A percentile compares a stretch with the other conserved stretches of the same genome.
Evolutionary conservation across 306 rosid species (phyloP).

Genomic region (Castanea sativa): DNA sequence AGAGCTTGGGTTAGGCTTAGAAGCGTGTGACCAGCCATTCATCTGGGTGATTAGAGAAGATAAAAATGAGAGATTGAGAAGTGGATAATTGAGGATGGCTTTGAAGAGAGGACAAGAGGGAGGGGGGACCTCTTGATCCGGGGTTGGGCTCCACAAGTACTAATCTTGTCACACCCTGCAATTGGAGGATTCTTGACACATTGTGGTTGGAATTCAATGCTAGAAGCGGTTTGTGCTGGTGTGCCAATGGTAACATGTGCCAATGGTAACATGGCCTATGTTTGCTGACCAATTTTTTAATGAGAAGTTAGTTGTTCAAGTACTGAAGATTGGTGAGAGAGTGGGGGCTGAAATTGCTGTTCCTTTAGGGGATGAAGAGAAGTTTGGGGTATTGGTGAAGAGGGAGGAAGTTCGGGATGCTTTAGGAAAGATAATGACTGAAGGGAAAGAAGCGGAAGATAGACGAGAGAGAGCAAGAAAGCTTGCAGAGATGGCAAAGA

Average conservation of each 20-base stretch:
- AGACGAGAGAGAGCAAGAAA: constrained; percentile 30
- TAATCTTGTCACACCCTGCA: constrained; percentile 51
- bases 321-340: constrained; percentile 22
- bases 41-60: constrained; percentile 61
- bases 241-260: constrained; percentile 61
- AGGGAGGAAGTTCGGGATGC: constrained; percentile 17
- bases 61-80: constrained; percentile 30
- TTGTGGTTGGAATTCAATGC: constrained; percentile 73
- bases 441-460: constrained; percentile 21
- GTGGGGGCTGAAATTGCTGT: constrained; percentile 5
- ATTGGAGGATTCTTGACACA: constrained; percentile 57
- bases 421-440: constrained; percentile 12
- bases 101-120: constrained; percentile 44
- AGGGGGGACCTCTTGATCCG: constrained; percentile 54
- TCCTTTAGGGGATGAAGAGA: background rate
- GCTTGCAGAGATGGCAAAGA: constrained; percentile 30
- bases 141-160: constrained; percentile 76
- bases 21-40: constrained; percentile 54
- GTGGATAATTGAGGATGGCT: constrained; percentile 40
- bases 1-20: constrained; percentile 58
- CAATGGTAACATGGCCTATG: constrained; percentile 62
- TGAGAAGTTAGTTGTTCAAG: constrained; percentile 30
- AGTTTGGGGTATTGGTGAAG: constrained; percentile 14
- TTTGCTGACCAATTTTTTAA: constrained; percentile 53
- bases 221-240: constrained; percentile 48